A percentile compares a stretch with the other conserved stretches of the same genome.
These are phyloP conservation scores for Ganoderma boninense DNA, from an alignment of 1,284 basidiomycete genomes.

Conservation along the genomic window DNA sequence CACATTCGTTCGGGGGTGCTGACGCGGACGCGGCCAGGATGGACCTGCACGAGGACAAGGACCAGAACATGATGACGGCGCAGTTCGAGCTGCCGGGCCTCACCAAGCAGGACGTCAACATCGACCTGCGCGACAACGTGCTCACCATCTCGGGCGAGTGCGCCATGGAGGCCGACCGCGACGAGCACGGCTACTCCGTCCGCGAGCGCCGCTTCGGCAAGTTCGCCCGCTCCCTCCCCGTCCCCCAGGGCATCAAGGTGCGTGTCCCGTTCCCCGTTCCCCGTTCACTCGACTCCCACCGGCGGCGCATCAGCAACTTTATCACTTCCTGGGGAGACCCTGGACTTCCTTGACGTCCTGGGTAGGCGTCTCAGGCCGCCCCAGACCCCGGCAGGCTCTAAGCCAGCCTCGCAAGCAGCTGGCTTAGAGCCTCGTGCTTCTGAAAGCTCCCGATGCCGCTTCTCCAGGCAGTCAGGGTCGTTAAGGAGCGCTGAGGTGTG, in stretches of 20 bases:
- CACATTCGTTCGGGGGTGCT: background rate
- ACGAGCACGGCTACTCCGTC: slow-evolving; percentile 54
- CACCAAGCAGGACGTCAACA: slow-evolving; percentile 50
- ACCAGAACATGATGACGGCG: slow-evolving; percentile 52
- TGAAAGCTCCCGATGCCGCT: no score
- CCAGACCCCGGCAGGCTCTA: no score
- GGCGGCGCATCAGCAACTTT: no score
- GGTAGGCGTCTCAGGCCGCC: no score
- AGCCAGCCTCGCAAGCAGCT: no score
- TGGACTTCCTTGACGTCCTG: no score
- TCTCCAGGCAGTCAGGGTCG: no score
- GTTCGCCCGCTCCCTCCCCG: slow-evolving; percentile 54
- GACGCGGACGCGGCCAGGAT: slow-evolving; percentile 45
- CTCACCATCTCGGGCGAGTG: slow-evolving; percentile 55
- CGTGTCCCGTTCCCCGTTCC: slow-evolving; percentile 14
- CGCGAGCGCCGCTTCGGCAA: slow-evolving; percentile 57
- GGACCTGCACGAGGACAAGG: slow-evolving; percentile 54
- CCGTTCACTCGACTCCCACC: no score
- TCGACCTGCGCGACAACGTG: slow-evolving; percentile 52
- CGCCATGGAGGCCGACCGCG: slow-evolving; percentile 41
- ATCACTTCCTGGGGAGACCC: no score
- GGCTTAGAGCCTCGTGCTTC: no score
- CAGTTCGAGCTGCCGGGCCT: slow-evolving; percentile 60
- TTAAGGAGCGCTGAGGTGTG: no score
- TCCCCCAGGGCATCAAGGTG: slow-evolving; percentile 59